These are phyloP conservation scores for Camelina sativa DNA, from an alignment of 345 rosid species.

Conservation along the genomic window DNA sequence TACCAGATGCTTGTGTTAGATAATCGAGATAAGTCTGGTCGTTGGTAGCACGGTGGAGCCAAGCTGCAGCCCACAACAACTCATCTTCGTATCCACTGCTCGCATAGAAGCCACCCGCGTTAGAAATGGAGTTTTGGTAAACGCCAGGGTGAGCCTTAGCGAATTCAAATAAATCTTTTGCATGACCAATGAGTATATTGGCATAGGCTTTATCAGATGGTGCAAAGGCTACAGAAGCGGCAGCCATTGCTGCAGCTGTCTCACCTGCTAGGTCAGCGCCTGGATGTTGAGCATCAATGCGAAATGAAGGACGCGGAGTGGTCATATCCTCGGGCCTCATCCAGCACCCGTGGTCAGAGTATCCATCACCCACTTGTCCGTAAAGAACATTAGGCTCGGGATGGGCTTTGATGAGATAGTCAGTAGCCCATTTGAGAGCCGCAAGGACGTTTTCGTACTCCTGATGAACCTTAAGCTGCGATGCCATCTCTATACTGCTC, in stretches of 20 bases:
- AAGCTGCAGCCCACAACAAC: constrained; percentile 94
- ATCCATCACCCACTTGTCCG: constrained; percentile 66
- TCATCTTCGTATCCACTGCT: constrained; percentile 70
- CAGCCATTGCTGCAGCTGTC: constrained; percentile 75
- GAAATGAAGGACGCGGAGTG: constrained; percentile 53
- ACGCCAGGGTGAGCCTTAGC: constrained; percentile 44
- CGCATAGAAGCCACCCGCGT: constrained; percentile 48
- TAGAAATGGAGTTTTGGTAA: constrained; percentile 48
- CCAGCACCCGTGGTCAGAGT: constrained; percentile 72
- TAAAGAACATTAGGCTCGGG: constrained; percentile 56
- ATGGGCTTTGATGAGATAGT: constrained; percentile 72
- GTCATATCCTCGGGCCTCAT: constrained; percentile 83
- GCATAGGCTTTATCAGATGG: constrained; percentile 45
- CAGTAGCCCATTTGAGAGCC: constrained; percentile 73
- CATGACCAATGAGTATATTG: constrained; percentile 52
- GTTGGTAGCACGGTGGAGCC: constrained; percentile 86
- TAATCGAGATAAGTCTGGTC: constrained; percentile 66
- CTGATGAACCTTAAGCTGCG: constrained; percentile 36
- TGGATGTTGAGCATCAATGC: constrained; percentile 54
- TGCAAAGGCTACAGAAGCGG: constrained; percentile 62
- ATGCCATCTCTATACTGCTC: constrained; percentile 63
- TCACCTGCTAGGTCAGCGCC: constrained; percentile 75
- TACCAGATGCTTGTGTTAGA: constrained; percentile 62
- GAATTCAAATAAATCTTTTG: constrained; percentile 57
- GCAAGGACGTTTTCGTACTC: constrained; percentile 52